These are phyloP conservation scores for Candida vaughaniae DNA, from an alignment of 805 yeast species.

Conservation along the genomic window DNA sequence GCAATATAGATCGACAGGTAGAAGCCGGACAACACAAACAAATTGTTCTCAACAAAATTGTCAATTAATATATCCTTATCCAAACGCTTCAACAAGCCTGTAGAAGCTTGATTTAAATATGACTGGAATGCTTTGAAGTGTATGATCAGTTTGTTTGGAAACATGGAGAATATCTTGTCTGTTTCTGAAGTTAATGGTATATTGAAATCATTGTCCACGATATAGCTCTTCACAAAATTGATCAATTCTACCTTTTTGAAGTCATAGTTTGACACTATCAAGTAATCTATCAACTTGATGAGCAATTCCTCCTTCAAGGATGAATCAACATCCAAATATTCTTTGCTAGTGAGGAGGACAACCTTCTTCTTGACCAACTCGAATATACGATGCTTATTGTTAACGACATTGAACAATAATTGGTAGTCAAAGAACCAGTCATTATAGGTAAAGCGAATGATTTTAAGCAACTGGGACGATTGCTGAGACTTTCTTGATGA, in stretches of 20 bases:
- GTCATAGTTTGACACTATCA: slow-evolving; percentile 33
- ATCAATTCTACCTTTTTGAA: slow-evolving; percentile 28
- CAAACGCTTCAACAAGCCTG: slow-evolving; percentile 11
- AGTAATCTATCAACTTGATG: slow-evolving; percentile 29
- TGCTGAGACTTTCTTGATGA: too few relatives aligned
- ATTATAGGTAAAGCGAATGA: slow-evolving; percentile 24
- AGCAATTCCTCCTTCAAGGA: slow-evolving; percentile 15
- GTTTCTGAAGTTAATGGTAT: slow-evolving; percentile 4
- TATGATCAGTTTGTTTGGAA: slow-evolving; percentile 14
- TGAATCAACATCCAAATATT: neutral
- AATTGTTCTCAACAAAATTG: slow-evolving; percentile 32
- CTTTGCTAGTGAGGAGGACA: slow-evolving; percentile 17
- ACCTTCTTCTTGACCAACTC: slow-evolving; percentile 36
- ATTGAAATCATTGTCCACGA: slow-evolving; percentile 1
- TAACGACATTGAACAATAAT: slow-evolving; percentile 17
- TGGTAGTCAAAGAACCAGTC: slow-evolving; percentile 36
- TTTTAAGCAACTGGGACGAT: slow-evolving; percentile 1
- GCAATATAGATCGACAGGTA: slow-evolving; percentile 24
- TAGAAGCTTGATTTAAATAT: slow-evolving; percentile 9
- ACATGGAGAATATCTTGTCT: slow-evolving; percentile 5
- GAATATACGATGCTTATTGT: slow-evolving; percentile 15
- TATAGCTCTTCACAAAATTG: slow-evolving; percentile 11
- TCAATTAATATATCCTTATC: slow-evolving; percentile 13
- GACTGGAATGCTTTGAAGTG: slow-evolving; percentile 15
- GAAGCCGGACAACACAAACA: slow-evolving; percentile 28